These are phyloP conservation scores for Ormosia emarginata DNA, from an alignment of 306 rosid genomes.

Conservation along the genomic window DNA sequence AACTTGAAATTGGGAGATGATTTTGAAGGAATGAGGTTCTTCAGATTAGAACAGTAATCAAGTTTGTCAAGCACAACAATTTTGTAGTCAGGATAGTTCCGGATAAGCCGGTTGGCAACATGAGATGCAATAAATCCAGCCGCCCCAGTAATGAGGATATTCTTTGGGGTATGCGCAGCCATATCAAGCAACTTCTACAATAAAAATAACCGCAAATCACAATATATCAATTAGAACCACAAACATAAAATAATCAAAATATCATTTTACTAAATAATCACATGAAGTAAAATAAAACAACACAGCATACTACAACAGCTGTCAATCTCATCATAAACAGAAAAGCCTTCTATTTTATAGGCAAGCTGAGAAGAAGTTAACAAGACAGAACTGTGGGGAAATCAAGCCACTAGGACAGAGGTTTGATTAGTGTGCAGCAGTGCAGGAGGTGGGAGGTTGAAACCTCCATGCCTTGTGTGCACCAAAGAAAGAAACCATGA, in stretches of 20 bases:
- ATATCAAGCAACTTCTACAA: constrained; percentile 43
- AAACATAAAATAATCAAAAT: not conserved
- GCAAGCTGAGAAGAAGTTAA: not conserved
- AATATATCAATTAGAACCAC: not conserved
- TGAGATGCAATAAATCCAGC: constrained; percentile 96
- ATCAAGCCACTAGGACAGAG: not conserved
- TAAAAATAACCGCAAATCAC: not conserved
- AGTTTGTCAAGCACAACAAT: constrained; percentile 94
- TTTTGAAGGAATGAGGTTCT: constrained; percentile 74
- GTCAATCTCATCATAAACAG: not conserved
- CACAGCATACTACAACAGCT: not conserved
- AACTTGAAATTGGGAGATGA: constrained; percentile 83
- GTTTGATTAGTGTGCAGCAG: not conserved
- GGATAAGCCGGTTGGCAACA: constrained; percentile 84
- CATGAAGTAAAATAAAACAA: not conserved
- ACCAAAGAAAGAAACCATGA: not conserved
- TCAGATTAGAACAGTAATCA: constrained; percentile 86
- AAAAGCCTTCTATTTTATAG: not conserved
- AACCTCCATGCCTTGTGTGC: not conserved
- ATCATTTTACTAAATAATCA: not conserved
- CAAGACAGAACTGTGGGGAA: not conserved
- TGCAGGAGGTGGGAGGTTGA: not conserved
- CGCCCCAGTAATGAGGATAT: constrained; percentile 89
- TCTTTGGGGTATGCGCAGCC: constrained; percentile 78
- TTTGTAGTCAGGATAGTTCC: constrained; percentile 70